Base-by-base conservation (phyloP, 345 rosid species). In the Psidium friedrichsthalianum region DNA sequence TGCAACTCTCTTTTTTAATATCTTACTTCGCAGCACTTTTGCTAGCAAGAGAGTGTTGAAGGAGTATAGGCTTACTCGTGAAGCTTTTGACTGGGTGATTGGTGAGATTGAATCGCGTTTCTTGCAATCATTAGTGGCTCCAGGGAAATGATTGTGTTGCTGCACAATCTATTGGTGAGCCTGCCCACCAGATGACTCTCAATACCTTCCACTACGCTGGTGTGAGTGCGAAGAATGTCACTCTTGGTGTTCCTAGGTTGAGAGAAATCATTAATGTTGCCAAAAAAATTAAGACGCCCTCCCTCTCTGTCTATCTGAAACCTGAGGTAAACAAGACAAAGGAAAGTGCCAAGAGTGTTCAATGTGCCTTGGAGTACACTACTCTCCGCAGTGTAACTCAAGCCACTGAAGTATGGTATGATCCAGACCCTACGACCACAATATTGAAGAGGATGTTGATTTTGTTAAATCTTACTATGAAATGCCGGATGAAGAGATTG, bases 101-200 rank as follows among this genome's bases (percentile, higher is more conserved):
- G 98, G 99, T 85, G 99, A 97, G 90, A 95, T 97, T 18, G 99
- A 97, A 87, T 93, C 99, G 4, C 91, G 98, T 51, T 97, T 97
- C 82, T 88, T 94, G 82, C 99, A 95, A 87, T 97, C 99, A 36
- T 84, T 95, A 51, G 99, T 97, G 54, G 98, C 99, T 85, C 94
- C 98, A 1, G 99, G 54, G 98, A 97, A 90, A 97, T 95, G 99
- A 97, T 97, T 97, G 99, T 90, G 98, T 97, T 88, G 99, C 99
- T 87, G 98, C 99, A 74, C 99, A 97, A 86, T 97, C 98, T 27
- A 97, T 97, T 87, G 99, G 99, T 85, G 99, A 97, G 90, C 99
- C 99, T 88, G 99, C 99, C 59, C 95, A 98, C 32, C 99, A 97
- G 90, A 97, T 97, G 99, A 97, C 99, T 83, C 95, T 97, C 22